These are phyloP conservation scores for Flaveria bidentis DNA, from an alignment of 129 eudicot genomes.

Conservation along the genomic window DNA sequence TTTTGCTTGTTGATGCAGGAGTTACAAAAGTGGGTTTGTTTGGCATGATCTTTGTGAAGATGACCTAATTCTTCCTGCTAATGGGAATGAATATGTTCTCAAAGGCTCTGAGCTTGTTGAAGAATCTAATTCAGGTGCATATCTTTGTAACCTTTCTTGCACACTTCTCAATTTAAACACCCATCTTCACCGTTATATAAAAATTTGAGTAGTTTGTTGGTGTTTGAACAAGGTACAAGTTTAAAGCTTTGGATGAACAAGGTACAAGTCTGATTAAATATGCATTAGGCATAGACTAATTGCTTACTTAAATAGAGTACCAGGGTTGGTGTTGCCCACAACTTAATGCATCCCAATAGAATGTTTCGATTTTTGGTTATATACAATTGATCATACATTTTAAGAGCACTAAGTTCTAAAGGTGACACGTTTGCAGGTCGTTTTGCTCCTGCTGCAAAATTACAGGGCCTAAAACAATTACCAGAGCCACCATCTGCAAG, in stretches of 20 bases:
- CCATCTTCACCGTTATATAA: conserved; percentile 1
- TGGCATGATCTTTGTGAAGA: conserved; percentile 98
- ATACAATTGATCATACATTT: neutral
- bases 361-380: neutral
- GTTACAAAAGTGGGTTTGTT: conserved; percentile 89
- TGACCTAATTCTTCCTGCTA: conserved; percentile 90
- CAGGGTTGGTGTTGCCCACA: neutral
- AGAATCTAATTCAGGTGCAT: conserved; percentile 66
- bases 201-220: neutral
- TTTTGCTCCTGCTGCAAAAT: conserved; percentile 55
- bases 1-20: conserved; percentile 50
- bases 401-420: conserved; percentile 14
- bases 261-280: too few species aligned
- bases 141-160: conserved; percentile 8
- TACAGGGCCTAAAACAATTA: conserved; percentile 57
- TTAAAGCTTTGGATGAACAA: conserved; percentile 4
- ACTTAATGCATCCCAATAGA: neutral
- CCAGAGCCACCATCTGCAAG: conserved; percentile 74
- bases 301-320: neutral
- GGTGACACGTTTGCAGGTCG: conserved; percentile 44
- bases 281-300: too few species aligned
- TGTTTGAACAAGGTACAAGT: conserved; percentile 24
- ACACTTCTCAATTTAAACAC: neutral
- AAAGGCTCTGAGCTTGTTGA: conserved; percentile 96
- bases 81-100: conserved; percentile 85